These are phyloP conservation scores for Cymbopogon flexuosus DNA, from an alignment of 202 grass and related monocot genomes.

Conservation along the genomic window DNA sequence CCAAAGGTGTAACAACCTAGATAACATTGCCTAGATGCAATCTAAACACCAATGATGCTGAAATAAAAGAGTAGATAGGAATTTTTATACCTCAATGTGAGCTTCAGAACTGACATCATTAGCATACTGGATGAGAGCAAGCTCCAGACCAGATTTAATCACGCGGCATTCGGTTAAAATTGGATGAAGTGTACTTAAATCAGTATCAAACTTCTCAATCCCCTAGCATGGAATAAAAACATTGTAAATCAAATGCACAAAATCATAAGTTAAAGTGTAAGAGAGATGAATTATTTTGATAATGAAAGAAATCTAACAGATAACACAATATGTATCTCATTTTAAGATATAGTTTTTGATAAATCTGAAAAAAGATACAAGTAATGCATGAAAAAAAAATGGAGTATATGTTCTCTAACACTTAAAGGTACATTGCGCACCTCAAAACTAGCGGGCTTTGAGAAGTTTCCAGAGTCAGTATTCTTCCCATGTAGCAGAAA, in stretches of 20 bases:
- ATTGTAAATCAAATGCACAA: slow-evolving; percentile 17
- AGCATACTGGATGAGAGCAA: slow-evolving; percentile 85
- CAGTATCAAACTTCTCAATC: slow-evolving; percentile 70
- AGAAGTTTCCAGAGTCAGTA: slow-evolving; percentile 87
- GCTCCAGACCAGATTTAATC: slow-evolving; percentile 79
- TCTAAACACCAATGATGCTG: neutral
- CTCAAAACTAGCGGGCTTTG: slow-evolving; percentile 88
- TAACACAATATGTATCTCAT: neutral
- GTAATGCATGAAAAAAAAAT: neutral
- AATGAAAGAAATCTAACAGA: neutral
- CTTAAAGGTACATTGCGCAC: slow-evolving; percentile 35
- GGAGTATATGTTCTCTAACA: neutral
- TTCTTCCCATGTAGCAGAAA: slow-evolving; percentile 78
- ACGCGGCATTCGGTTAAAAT: slow-evolving; percentile 93
- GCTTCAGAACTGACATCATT: slow-evolving; percentile 98
- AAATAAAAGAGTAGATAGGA: neutral
- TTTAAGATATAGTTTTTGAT: neutral
- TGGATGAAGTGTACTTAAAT: slow-evolving; percentile 76
- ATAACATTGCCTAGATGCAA: neutral
- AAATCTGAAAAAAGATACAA: neutral
- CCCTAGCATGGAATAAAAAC: slow-evolving; percentile 39
- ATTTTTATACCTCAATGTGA: slow-evolving; percentile 69
- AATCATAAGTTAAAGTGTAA: neutral
- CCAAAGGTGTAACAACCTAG: neutral
- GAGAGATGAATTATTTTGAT: neutral